Conservation (phyloP, 805 yeast species). For the Ogataea dorogensis region DNA sequence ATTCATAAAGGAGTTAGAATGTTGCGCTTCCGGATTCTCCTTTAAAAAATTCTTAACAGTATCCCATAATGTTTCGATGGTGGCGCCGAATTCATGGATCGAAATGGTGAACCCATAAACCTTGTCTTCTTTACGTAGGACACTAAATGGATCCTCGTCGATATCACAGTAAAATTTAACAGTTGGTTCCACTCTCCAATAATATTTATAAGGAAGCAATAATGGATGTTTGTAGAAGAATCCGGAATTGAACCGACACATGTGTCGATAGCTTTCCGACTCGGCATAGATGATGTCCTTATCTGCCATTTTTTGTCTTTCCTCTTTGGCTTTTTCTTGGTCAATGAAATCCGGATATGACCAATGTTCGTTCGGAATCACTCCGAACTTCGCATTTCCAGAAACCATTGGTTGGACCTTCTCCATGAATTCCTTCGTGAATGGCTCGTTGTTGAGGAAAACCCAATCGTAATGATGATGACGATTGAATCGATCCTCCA, state of each 20-base stretch:
- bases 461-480: slow-evolving; percentile 88
- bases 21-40: slow-evolving; percentile 40
- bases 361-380: slow-evolving; percentile 80
- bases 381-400: slow-evolving; percentile 70
- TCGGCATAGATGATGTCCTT: slow-evolving; percentile 40
- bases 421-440: slow-evolving; percentile 65
- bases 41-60: slow-evolving; percentile 46
- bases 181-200: slow-evolving; percentile 79
- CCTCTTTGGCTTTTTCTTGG: slow-evolving; percentile 60
- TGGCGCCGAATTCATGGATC: slow-evolving; percentile 58
- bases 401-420: slow-evolving; percentile 52
- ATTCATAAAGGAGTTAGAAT: slow-evolving; percentile 52
- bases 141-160: slow-evolving; percentile 59
- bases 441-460: slow-evolving; percentile 78
- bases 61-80: slow-evolving; percentile 61
- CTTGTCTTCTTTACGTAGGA: slow-evolving; percentile 53
- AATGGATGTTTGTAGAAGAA: slow-evolving; percentile 60
- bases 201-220: slow-evolving; percentile 59
- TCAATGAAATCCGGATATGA: slow-evolving; percentile 81
- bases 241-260: slow-evolving; percentile 48
- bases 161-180: slow-evolving; percentile 60
- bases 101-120: slow-evolving; percentile 68
- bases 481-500: slow-evolving; percentile 79
- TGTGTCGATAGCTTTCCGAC: slow-evolving; percentile 43
- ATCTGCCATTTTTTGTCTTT: slow-evolving; percentile 55